These are phyloP conservation scores for Brettanomyces bruxellensis DNA, from an alignment of 805 yeast genomes.

Conservation along the genomic window DNA sequence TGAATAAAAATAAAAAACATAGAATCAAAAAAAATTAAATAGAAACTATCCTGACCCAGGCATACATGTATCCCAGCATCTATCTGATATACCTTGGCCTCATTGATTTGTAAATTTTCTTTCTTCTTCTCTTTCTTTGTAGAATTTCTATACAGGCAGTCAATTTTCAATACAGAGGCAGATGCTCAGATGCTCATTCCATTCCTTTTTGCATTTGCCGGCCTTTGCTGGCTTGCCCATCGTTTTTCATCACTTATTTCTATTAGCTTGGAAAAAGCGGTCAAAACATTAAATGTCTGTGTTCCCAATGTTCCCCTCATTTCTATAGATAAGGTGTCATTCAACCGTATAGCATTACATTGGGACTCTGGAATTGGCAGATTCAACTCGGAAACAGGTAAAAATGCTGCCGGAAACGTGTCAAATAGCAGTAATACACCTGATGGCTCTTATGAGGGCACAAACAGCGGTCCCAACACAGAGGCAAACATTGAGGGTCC, in stretches of 20 bases:
- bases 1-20: too few species aligned
- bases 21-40: too few species aligned
- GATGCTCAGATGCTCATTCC: slow-evolving; percentile 16
- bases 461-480: background rate
- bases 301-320: slow-evolving; percentile 49
- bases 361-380: slow-evolving; percentile 33
- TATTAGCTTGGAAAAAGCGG: slow-evolving; percentile 38
- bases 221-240: slow-evolving; percentile 22
- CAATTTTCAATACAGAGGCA: too few species aligned
- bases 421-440: background rate
- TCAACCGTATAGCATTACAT: slow-evolving; percentile 38
- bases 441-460: too few species aligned
- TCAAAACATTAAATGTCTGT: slow-evolving; percentile 37
- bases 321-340: slow-evolving; percentile 45
- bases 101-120: background rate
- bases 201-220: slow-evolving; percentile 14
- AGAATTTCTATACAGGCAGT: too few species aligned
- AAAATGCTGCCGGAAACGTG: background rate
- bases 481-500: slow-evolving; percentile 7
- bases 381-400: background rate
- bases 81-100: too few species aligned
- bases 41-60: too few species aligned
- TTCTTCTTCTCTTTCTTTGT: background rate
- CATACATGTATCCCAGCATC: too few species aligned
- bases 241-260: slow-evolving; percentile 19